Evolutionary conservation across 768 basidiomycete genomes (phyloP).

Genomic region (Suillus cothurnatus): DNA sequence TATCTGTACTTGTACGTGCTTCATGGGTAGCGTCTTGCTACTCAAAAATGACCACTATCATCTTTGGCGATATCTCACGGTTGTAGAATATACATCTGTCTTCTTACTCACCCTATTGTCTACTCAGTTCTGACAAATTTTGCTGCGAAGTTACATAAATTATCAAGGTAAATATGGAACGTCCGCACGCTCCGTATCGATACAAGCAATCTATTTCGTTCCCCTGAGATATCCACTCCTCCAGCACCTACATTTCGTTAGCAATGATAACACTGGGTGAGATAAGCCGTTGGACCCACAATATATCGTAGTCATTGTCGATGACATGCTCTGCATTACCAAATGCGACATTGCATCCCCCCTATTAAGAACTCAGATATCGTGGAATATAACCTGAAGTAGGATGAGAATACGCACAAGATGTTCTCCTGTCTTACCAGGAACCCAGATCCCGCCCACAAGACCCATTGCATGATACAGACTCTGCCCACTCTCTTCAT

Average conservation of each 20-base stretch:
- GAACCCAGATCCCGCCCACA: conserved; percentile 57
- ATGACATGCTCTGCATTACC: conserved; percentile 40
- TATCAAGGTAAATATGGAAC: background rate
- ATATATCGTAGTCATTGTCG: conserved; percentile 43
- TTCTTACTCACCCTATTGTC: background rate
- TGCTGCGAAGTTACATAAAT: background rate
- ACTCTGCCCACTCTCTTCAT: conserved; percentile 66
- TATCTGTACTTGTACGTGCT: conserved; percentile 5
- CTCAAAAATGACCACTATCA: background rate
- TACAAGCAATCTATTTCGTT: background rate
- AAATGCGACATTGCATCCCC: conserved; percentile 44
- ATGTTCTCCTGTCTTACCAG: conserved; percentile 74
- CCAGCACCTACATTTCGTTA: conserved; percentile 38
- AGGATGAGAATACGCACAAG: conserved; percentile 45
- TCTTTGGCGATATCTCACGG: background rate
- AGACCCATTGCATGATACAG: conserved; percentile 68
- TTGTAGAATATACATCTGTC: background rate
- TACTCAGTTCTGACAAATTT: background rate
- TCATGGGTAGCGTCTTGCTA: background rate
- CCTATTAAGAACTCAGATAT: conserved; percentile 26
- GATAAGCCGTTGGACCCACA: conserved; percentile 33
- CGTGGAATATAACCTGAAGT: background rate
- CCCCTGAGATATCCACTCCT: conserved; percentile 13
- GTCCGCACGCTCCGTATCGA: background rate
- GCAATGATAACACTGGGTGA: background rate